Evolutionary conservation across 176 grass and related monocot species (phyloP).

Genomic region (Chloris gayana): DNA sequence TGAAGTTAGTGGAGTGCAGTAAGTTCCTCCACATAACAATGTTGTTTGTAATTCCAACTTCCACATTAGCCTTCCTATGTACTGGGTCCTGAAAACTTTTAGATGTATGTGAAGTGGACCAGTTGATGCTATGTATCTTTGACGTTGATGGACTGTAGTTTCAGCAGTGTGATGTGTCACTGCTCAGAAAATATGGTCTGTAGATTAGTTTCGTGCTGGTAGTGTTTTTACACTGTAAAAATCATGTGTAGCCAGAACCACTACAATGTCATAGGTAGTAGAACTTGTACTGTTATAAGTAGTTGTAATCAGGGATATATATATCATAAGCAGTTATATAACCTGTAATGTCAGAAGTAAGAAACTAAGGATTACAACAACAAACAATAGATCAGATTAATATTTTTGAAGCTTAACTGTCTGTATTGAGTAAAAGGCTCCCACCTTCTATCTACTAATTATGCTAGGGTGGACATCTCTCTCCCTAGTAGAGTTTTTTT

Average conservation of each 20-base stretch:
- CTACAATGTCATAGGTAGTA: background rate
- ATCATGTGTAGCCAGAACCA: no score
- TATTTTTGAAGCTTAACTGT: slow-evolving; percentile 15
- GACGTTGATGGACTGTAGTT: background rate
- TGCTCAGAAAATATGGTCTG: background rate
- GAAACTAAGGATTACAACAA: background rate
- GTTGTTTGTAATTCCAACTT: background rate
- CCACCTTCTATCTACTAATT: no score
- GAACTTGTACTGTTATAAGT: background rate
- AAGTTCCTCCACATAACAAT: background rate
- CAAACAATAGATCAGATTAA: background rate
- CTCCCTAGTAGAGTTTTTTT: no score
- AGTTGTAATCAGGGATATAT: no score
- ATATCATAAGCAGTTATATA: background rate
- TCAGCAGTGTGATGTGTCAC: background rate
- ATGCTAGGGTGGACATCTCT: no score
- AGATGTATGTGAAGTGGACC: background rate
- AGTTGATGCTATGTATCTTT: background rate
- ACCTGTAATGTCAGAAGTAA: background rate
- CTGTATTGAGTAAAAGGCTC: background rate
- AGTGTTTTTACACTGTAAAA: background rate
- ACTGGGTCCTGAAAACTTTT: slow-evolving; percentile 25
- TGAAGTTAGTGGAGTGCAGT: background rate
- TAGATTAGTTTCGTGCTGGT: background rate
- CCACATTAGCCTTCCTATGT: slow-evolving; percentile 4